Evolutionary conservation across 2,329 filamentous ascomycete species (phyloP), one percentile per base, ranked within the genome.

Genomic region (Plenodomus lindquistii): DNA sequence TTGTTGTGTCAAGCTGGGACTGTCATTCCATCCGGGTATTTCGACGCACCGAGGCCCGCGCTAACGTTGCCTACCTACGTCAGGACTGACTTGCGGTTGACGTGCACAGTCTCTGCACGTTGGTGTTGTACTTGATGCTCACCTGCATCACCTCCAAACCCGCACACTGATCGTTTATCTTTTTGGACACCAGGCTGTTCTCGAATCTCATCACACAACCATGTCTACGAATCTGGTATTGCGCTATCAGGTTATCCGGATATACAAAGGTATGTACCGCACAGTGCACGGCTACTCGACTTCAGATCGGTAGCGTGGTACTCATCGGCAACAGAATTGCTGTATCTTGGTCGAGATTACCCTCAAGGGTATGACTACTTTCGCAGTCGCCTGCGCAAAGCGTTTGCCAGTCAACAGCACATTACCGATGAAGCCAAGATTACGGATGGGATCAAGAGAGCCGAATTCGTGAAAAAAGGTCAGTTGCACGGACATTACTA

Each of bases 401-500:
- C 93, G 1, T 99, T 97, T 74, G 83, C 86, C 58, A 84, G 85
- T 39, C 91, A 95, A 60, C 83, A 86, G 2, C 73, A 80, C 35
- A 67, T 96, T 48, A 80, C 77, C 2, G 85, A 94, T 59, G 87
- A 93, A 54, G 83, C 81, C 7, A 81, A 89, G 63, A 97, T 99
- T 41, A 81, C 79, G 36, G 80, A 85, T 51, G 89, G 85, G 0
- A 90, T 99, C 46, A 80, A 83, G 35, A 80, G 87, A 51, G 93
- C 91, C 0, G 84, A 95, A 58, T 97, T 88, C 72, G 91, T 97
- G 3, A 95, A 90, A 74, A 97, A 95, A 80, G 91, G 91, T 91
- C 66, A 47, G 36, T 37, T 19, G 15, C n/a, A n/a, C n/a, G n/a
- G n/a, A n/a, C n/a, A n/a, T n/a, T n/a, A n/a, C n/a, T n/a, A n/a